Conservation (phyloP, 345 rosid species). For the Rhodamnia argentea region DNA sequence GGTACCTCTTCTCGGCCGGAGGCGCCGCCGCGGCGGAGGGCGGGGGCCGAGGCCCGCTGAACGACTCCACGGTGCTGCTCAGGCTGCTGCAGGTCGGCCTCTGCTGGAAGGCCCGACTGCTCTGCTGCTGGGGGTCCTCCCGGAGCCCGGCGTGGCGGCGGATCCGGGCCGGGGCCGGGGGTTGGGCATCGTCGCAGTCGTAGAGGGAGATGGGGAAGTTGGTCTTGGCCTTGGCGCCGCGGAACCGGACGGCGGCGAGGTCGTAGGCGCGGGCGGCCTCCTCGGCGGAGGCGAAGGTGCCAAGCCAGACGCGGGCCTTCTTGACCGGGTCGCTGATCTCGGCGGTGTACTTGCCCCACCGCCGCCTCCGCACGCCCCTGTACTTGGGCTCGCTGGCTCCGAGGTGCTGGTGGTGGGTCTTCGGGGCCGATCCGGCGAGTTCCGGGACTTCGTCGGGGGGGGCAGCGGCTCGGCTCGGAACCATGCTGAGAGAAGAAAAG, state of each 20-base stretch:
- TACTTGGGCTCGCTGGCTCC: conserved; percentile 43
- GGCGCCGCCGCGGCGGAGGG: conserved; percentile 2
- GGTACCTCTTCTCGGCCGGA: conserved; percentile 23
- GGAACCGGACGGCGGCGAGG: conserved; percentile 65
- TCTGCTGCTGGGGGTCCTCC: conserved; percentile 21
- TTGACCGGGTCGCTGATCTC: conserved; percentile 94
- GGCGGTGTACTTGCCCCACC: conserved; percentile 86
- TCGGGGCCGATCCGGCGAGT: neutral
- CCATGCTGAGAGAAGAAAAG: neutral
- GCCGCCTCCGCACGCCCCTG: conserved; percentile 89
- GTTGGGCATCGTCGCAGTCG: conserved; percentile 10
- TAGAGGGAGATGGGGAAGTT: conserved; percentile 41
- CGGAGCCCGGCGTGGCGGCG: neutral
- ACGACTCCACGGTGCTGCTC: conserved; percentile 97
- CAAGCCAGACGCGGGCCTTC: conserved; percentile 87
- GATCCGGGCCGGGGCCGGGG: neutral
- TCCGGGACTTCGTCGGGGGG: conserved; percentile 9
- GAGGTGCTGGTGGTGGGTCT: neutral
- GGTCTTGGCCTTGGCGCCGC: conserved; percentile 87
- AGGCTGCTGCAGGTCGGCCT: conserved; percentile 78
- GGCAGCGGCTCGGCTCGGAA: conserved; percentile 66
- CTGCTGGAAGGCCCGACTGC: conserved; percentile 26
- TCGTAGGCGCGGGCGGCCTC: conserved; percentile 95
- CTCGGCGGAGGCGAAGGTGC: conserved; percentile 84
- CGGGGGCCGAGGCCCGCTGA: conserved; percentile 65